Evolutionary conservation across 73 alveolate genomes (phyloP).

Genomic region (Blepharisma japonicum): DNA sequence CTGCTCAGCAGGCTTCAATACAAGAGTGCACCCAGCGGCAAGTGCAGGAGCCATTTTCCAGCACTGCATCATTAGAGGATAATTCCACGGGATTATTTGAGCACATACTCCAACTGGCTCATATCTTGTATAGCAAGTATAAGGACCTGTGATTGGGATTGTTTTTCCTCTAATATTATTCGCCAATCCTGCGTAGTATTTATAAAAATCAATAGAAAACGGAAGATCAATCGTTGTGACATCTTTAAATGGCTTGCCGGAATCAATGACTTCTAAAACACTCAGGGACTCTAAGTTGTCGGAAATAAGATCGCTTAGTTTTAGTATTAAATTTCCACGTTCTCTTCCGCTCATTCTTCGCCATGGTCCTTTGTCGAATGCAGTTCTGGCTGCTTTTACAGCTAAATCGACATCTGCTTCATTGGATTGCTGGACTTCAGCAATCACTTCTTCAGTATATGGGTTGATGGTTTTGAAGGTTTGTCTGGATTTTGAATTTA

Average conservation of each 20-base stretch:
- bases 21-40: slow-evolving; percentile 87
- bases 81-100: slow-evolving; percentile 91
- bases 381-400: slow-evolving; percentile 68
- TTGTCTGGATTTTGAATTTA: slow-evolving; percentile 41
- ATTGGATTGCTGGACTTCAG: slow-evolving; percentile 9
- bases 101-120: slow-evolving; percentile 91
- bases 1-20: slow-evolving; percentile 89
- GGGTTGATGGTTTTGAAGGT: slow-evolving; percentile 58
- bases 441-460: slow-evolving; percentile 60
- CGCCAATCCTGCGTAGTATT: slow-evolving; percentile 81
- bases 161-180: slow-evolving; percentile 72
- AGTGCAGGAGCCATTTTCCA: slow-evolving; percentile 78
- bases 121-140: slow-evolving; percentile 43
- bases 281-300: slow-evolving; percentile 39
- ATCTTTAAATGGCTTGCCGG: slow-evolving; percentile 49
- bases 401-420: slow-evolving; percentile 24
- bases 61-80: slow-evolving; percentile 83
- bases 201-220: slow-evolving; percentile 33
- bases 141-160: slow-evolving; percentile 44
- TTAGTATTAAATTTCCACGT: slow-evolving; percentile 48
- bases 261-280: slow-evolving; percentile 45
- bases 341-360: slow-evolving; percentile 64
- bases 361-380: slow-evolving; percentile 70
- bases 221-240: slow-evolving; percentile 41
- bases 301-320: slow-evolving; percentile 53